Base-by-base conservation (phyloP, 1,284 basidiomycete genomes). In the Tylopilus sp. region DNA sequence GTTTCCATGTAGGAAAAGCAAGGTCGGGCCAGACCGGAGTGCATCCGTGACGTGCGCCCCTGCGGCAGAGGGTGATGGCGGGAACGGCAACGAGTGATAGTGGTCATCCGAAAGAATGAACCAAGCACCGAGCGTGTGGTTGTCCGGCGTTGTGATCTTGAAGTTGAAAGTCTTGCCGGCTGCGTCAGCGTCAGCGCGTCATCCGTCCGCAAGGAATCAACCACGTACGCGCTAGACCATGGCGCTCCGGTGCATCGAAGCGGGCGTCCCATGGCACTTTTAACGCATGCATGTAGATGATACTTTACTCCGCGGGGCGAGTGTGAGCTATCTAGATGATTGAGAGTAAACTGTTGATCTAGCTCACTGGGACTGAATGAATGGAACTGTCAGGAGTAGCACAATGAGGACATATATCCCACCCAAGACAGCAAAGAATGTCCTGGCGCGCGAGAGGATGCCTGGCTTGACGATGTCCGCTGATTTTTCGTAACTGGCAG, bases 1-100 rank as follows among this genome's bases (percentile, higher is more conserved):
- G 61, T 97, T 97, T 13, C 95, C 96, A 61, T 98, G 96, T 51
- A 96, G 80, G 72, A 92, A 95, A 25, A 97, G 76, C 28, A 96
- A 75, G 0, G 89, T 94, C 0, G 91, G 91, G n/a, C 80, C 73
- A 0, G 72, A 60, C 13, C 72, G 70, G 17, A 94, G 70, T 2
- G 92, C 87, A 25, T 63, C 53, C 8, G 64, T 56, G 17, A 80
- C 60, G 32, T 59, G 59, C 6, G 57, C 48, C n/a, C 69, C 70
- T 45, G 59, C 63, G 35, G 60, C 77, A 51, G 62, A 76, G 7
- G 64, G 57, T 4, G 61, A 59, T 1, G 62, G 64, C 1, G 68
- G 75, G 17, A 72, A 60, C 9, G 70, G 73, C 31, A 81, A 67
- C 2, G 75, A 66, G 26, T 79, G 79, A 70, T 90, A 90, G 60